Percentiles rank a stretch among this genome's conserved stretches.
Conservation (phyloP, 768 basidiomycete genomes). For the Tulasnella sp. region DNA sequence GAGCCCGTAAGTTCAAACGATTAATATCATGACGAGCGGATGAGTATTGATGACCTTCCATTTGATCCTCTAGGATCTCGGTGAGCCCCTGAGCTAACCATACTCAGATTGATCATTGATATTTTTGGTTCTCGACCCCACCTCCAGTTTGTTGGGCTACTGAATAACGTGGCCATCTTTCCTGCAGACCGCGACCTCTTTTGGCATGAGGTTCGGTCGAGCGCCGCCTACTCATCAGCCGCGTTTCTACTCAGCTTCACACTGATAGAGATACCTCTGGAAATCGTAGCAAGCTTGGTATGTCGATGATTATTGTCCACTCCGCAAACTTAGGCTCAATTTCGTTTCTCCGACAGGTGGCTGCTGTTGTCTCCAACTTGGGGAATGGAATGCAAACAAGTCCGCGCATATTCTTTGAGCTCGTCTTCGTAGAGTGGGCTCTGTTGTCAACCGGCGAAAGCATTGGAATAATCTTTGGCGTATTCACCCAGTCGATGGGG, state of each 20-base stretch:
- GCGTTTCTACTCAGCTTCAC: conserved; percentile 32
- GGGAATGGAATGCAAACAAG: conserved; percentile 28
- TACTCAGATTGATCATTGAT: not conserved
- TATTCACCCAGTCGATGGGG: conserved; percentile 27
- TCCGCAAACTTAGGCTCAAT: not conserved
- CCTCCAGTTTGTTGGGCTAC: conserved; percentile 20
- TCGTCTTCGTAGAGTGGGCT: conserved; percentile 26
- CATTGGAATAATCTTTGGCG: conserved; percentile 27
- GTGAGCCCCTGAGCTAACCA: too few species aligned
- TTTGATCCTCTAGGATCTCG: too few species aligned
- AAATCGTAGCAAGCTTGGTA: conserved; percentile 26
- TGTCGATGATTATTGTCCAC: conserved; percentile 16
- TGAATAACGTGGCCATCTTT: conserved; percentile 32
- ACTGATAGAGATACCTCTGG: conserved; percentile 27
- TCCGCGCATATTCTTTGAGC: conserved; percentile 29
- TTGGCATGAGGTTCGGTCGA: conserved; percentile 33
- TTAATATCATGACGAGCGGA: too few species aligned
- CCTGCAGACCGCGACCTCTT: conserved; percentile 35
- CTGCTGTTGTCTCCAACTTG: conserved; percentile 25
- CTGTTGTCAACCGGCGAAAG: conserved; percentile 27
- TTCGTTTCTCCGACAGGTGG: conserved; percentile 18
- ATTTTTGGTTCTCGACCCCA: not conserved
- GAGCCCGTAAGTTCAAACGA: conserved; percentile 9
- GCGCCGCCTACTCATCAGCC: conserved; percentile 30
- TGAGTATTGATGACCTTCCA: too few species aligned